Base-by-base conservation (phyloP, 2,329 filamentous ascomycete genomes). In the Arthrobotrys entomopaga region DNA sequence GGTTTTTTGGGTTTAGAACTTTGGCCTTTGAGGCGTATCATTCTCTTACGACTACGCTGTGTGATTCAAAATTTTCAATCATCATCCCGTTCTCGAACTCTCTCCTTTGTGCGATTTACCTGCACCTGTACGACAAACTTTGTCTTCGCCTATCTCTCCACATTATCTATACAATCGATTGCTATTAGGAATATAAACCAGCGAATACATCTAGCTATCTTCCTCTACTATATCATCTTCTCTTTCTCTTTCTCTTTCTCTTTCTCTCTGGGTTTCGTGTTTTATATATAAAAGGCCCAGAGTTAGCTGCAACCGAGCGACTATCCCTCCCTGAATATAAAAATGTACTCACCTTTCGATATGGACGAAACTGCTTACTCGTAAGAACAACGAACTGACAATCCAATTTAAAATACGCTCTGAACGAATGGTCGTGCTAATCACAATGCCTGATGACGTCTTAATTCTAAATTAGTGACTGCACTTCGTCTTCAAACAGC, bases 331-430 rank as follows among this genome's bases (percentile, higher is more conserved):
- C 42, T 46, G 15, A 13, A 46, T 46, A n/a, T 46, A 19, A 13
- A 34, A 34, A 34, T 67, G 70, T 67, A 67, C 53, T 74, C 70
- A 16, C 61, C 63, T 50, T 74, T 65, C 54, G 70, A 74, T 19
- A 74, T 74, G 70, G 70, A 74, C 38, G 70, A 74, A 13, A 40
- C 70, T 8, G 57, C 70, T 19, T 74, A 63, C 58, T 74, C 70
- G 70, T 74, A 66, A 58, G 70, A 58, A 38, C 16, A 52, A 11
- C 16, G 22, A 34, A 50, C n/a, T 46, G n/a, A 34, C 6, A 34
- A 7, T 10, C 29, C 6, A 34, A 34, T 34, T 34, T 34, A 34
- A 34, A 34, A 34, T 1, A 34, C 10, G 29, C 7, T 34, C 6
- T 34, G 2, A 34, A 10, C 6, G 29, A 34, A 34, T 7, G 10